These are phyloP conservation scores for Mucor plumbeus DNA, from an alignment of 371 early-diverging fungal genomes.

Conservation along the genomic window DNA sequence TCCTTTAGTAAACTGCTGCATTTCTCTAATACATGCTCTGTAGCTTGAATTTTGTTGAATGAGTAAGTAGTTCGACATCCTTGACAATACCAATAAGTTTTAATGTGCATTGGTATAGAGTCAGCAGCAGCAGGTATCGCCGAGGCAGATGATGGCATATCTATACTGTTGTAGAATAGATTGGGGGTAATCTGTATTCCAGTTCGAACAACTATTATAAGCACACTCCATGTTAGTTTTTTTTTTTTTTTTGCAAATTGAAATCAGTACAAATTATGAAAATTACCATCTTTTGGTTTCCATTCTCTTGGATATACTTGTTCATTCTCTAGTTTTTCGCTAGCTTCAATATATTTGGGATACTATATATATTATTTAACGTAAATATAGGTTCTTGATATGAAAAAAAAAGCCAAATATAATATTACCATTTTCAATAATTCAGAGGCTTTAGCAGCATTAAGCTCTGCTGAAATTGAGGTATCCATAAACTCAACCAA, in stretches of 20 bases:
- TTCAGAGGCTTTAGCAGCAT: slow-evolving; percentile 48
- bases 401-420: neutral
- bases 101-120: slow-evolving; percentile 28
- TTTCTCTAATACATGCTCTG: slow-evolving; percentile 14
- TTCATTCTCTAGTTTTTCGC: slow-evolving; percentile 21
- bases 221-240: neutral
- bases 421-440: slow-evolving; percentile 48
- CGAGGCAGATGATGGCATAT: slow-evolving; percentile 40
- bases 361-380: slow-evolving; percentile 27
- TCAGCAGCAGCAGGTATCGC: slow-evolving; percentile 34
- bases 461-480: slow-evolving; percentile 48
- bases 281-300: slow-evolving; percentile 47
- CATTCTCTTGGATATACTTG: slow-evolving; percentile 42
- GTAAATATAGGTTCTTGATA: neutral
- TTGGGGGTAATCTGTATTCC: slow-evolving; percentile 45
- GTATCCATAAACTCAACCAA: slow-evolving; percentile 45
- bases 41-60: slow-evolving; percentile 18
- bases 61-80: slow-evolving; percentile 23
- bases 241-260: neutral
- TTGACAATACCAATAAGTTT: slow-evolving; percentile 49
- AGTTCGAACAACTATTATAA: slow-evolving; percentile 35
- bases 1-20: neutral
- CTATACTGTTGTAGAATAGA: slow-evolving; percentile 41
- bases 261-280: neutral
- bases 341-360: slow-evolving; percentile 36